Evolutionary conservation across 73 alveolate genomes (phyloP).

Genomic region (Tetrahymena borealis): DNA sequence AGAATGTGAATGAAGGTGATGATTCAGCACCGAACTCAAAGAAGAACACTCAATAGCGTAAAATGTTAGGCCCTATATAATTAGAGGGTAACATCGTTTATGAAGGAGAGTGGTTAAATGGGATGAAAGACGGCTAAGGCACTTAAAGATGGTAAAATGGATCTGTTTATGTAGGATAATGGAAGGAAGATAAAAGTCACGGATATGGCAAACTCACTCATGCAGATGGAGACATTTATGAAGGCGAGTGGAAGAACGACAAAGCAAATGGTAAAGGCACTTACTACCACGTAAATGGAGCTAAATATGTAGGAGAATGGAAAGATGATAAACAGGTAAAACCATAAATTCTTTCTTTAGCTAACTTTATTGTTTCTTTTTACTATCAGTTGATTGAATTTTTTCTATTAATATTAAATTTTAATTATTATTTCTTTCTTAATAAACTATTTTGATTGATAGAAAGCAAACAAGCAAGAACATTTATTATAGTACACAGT

Average conservation of each 20-base stretch:
- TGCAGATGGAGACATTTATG: conserved; percentile 44
- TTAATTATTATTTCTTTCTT: background rate
- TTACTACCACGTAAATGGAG: conserved; percentile 45
- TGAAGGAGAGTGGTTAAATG: conserved; percentile 52
- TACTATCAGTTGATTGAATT: background rate
- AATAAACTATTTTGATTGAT: background rate
- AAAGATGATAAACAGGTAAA: conserved; percentile 30
- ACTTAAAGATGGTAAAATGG: conserved; percentile 51
- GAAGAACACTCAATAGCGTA: background rate
- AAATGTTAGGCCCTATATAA: conserved; percentile 39
- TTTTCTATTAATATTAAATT: background rate
- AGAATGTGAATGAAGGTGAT: background rate
- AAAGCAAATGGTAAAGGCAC: conserved; percentile 65
- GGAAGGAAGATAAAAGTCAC: conserved; percentile 35
- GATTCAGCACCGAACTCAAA: background rate
- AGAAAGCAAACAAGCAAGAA: background rate
- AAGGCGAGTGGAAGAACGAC: conserved; percentile 44
- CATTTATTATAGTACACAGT: too few relatives aligned
- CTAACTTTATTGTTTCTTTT: background rate
- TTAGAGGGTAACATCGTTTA: conserved; percentile 45
- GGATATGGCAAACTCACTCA: conserved; percentile 28
- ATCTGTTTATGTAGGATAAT: conserved; percentile 32
- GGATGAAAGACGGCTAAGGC: conserved; percentile 63
- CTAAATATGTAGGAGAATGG: conserved; percentile 37
- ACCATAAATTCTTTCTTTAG: background rate